phyloP scores from a whole-genome alignment of 768 basidiomycete species.

The Mrakia blollopis region DNA sequence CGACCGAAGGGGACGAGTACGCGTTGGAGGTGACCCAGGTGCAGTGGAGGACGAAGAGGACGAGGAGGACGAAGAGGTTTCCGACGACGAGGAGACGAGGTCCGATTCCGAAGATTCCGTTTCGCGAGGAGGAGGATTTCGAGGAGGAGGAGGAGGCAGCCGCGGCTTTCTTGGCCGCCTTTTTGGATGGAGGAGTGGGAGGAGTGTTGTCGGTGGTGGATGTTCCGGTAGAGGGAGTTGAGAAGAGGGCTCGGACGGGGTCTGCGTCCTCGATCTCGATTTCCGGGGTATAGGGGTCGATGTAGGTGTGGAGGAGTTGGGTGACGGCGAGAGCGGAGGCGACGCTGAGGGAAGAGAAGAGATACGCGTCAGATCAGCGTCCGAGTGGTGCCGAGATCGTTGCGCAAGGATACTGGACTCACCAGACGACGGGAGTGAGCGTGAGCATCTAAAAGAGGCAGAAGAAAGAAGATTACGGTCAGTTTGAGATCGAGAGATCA shows the following conservation, averaged over 20 bases:
- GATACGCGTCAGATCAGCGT: neutral
- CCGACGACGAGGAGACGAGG: conserved; percentile 68
- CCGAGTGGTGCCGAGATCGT: neutral
- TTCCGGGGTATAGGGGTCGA: conserved; percentile 73
- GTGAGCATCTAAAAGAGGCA: conserved; percentile 67
- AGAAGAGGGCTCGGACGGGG: conserved; percentile 37
- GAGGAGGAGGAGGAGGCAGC: conserved; percentile 5
- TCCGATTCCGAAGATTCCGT: conserved; percentile 79
- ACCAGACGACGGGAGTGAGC: conserved; percentile 90
- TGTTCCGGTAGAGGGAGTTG: conserved; percentile 41
- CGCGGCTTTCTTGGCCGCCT: conserved; percentile 55
- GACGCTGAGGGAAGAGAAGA: conserved; percentile 46
- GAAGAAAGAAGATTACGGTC: neutral
- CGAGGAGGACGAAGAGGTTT: conserved; percentile 69
- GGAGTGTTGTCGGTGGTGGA: conserved; percentile 58
- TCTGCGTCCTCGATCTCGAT: conserved; percentile 40
- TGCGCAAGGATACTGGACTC: neutral
- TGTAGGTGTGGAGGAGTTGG: conserved; percentile 77
- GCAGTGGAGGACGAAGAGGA: conserved; percentile 91
- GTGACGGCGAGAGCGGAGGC: conserved; percentile 86
- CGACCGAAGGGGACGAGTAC: conserved; percentile 96
- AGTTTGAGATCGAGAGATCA: too few relatives aligned
- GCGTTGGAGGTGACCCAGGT: conserved; percentile 93
- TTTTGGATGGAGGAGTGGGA: conserved; percentile 49
- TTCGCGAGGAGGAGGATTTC: conserved; percentile 7